Percentiles rank a stretch among this genome's conserved stretches.
Evolutionary conservation across 306 rosid species (phyloP).

Genomic region (Citrullus colocynthis): DNA sequence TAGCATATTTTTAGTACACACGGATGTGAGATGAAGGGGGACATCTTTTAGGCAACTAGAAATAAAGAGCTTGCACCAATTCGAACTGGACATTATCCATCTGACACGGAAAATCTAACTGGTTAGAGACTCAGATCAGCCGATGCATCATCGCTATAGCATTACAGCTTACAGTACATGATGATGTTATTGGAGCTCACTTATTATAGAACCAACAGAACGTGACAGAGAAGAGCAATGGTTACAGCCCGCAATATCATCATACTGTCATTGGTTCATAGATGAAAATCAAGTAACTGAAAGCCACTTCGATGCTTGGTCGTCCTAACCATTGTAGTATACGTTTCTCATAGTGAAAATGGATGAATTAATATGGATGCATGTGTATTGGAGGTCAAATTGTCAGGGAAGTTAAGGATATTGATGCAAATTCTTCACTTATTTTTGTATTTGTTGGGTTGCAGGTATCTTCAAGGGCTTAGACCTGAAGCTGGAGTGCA

Average conservation of each 20-base stretch:
- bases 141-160: neutral
- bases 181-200: neutral
- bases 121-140: neutral
- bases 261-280: neutral
- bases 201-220: neutral
- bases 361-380: neutral
- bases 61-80: neutral
- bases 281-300: neutral
- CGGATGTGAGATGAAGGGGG: neutral
- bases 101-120: neutral
- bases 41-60: neutral
- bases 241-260: neutral
- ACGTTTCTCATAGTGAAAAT: neutral
- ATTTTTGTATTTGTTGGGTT: neutral
- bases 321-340: neutral
- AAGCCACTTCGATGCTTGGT: neutral
- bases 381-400: neutral
- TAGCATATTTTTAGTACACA: neutral
- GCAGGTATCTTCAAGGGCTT: slow-evolving; percentile 32
- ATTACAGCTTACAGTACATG: neutral
- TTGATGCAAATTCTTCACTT: neutral
- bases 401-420: neutral
- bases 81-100: neutral
- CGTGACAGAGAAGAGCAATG: neutral
- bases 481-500: slow-evolving; percentile 33